phyloP scores from a whole-genome alignment of 257 asterid species.

The Solanum bulbocastanum region DNA sequence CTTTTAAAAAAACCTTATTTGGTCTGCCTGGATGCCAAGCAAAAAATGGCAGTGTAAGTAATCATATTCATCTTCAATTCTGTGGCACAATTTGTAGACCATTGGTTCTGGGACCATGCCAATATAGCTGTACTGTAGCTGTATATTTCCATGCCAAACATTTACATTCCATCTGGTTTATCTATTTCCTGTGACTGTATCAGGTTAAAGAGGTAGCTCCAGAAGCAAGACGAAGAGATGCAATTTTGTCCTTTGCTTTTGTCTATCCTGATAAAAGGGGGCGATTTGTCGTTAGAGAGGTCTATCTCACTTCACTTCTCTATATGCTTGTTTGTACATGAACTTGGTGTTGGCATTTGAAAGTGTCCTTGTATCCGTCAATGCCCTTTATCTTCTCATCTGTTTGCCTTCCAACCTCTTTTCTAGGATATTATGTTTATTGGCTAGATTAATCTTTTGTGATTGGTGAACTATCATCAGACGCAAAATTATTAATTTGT shows the following conservation, averaged over 20 bases:
- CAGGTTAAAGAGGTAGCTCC: conserved; percentile 80
- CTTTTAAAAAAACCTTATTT: background rate
- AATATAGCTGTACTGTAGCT: background rate
- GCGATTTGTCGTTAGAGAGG: conserved; percentile 66
- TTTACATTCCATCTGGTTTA: background rate
- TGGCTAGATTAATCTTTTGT: background rate
- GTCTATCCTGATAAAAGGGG: conserved; percentile 77
- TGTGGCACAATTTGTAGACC: background rate
- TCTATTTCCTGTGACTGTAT: background rate
- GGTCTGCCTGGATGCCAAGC: background rate
- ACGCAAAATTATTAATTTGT: background rate
- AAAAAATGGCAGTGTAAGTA: background rate
- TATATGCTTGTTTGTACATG: background rate
- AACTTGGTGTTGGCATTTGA: background rate
- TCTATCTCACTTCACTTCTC: background rate
- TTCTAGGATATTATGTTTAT: background rate
- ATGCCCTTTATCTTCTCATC: background rate
- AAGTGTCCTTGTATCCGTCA: background rate
- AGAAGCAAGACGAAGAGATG: conserved; percentile 73
- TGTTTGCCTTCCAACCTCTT: background rate
- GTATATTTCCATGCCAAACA: background rate
- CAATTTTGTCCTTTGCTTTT: conserved; percentile 54
- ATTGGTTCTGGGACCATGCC: background rate
- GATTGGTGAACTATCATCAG: background rate
- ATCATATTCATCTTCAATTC: background rate